Percentiles rank a stretch among this genome's conserved stretches.
These are phyloP conservation scores for Medicago truncatula DNA, from an alignment of 306 rosid genomes.

Conservation along the genomic window MtrunA17r5.0-ANR NC_053042.1:47743001-47743500, in stretches of 20 bases:
- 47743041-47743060: conserved; percentile 1
- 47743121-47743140: not conserved
- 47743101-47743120: conserved; percentile 12
- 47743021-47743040: not conserved
- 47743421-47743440: not conserved
- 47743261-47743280: conserved; percentile 37
- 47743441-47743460: not conserved
- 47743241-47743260: not conserved
- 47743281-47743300: conserved; percentile 35
- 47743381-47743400: conserved; percentile 33
- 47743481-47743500: too few relatives aligned
- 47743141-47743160: conserved; percentile 18
- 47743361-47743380: conserved; percentile 28
- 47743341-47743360: conserved; percentile 23
- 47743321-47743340: conserved; percentile 23
- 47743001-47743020: conserved; percentile 23
- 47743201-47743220: conserved; percentile 33
- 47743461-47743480: too few relatives aligned
- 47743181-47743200: conserved; percentile 42
- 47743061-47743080: not conserved
- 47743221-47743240: conserved; percentile 31
- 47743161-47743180: conserved; percentile 37
- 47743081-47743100: conserved; percentile 6
- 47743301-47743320: conserved; percentile 21
- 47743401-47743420: conserved; percentile 16